phyloP scores from a whole-genome alignment of 2,329 filamentous ascomycete species.

The Tolypocladium sp. region DNA sequence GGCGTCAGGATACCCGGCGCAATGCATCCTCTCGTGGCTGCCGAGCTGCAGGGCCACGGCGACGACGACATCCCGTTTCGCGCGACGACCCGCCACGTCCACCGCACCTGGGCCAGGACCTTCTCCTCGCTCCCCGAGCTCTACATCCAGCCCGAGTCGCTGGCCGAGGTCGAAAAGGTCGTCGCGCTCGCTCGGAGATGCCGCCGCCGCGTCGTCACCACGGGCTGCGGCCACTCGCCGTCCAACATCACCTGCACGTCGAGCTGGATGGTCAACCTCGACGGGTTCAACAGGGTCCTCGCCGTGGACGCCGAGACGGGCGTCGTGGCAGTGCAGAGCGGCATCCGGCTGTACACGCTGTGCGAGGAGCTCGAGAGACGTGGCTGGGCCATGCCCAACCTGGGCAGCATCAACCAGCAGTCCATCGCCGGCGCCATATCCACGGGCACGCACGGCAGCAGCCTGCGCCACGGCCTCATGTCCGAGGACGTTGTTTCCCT shows the following conservation, averaged over 20 bases:
- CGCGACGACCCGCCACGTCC: conserved; percentile 60
- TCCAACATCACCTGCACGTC: conserved; percentile 88
- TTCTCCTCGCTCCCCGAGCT: conserved; percentile 85
- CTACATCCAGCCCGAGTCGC: conserved; percentile 74
- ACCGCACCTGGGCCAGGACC: conserved; percentile 92
- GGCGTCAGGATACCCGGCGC: neutral
- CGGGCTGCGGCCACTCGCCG: conserved; percentile 89
- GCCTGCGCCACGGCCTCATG: conserved; percentile 71
- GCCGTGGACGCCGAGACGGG: conserved; percentile 57
- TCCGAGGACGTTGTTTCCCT: conserved; percentile 69
- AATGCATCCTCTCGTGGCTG: conserved; percentile 27
- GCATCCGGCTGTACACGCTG: conserved; percentile 71
- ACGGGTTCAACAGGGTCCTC: conserved; percentile 67
- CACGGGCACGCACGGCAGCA: conserved; percentile 90
- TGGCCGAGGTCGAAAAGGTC: conserved; percentile 75
- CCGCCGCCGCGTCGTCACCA: conserved; percentile 71
- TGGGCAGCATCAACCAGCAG: conserved; percentile 93
- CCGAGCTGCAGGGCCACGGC: conserved; percentile 20
- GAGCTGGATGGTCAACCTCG: conserved; percentile 90
- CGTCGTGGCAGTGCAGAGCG: conserved; percentile 72
- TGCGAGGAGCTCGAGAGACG: conserved; percentile 63
- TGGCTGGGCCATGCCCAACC: conserved; percentile 79
- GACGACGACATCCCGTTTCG: conserved; percentile 58
- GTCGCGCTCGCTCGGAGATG: conserved; percentile 73
- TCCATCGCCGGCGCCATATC: conserved; percentile 86